These are phyloP conservation scores for Backusella macrospora DNA, from an alignment of 192 early-diverging fungal genomes.

Conservation along the genomic window DNA sequence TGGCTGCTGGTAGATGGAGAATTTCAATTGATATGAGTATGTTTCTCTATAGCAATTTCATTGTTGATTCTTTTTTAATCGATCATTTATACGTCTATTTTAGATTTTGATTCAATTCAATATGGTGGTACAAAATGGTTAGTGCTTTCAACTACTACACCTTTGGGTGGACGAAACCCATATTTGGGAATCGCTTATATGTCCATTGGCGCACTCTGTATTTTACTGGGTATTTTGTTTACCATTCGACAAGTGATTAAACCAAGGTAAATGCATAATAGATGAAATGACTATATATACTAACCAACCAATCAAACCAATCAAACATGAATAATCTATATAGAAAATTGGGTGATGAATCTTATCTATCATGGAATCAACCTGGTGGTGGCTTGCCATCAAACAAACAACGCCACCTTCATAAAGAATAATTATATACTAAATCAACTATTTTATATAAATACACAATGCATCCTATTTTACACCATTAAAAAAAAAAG, in stretches of 20 bases:
- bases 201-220: conserved; percentile 82
- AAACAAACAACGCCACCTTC: background rate
- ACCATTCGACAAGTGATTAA: conserved; percentile 85
- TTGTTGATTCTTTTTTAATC: background rate
- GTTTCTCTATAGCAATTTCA: background rate
- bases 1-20: conserved; percentile 70
- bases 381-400: conserved; percentile 19
- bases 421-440: conserved; percentile 13
- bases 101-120: conserved; percentile 77
- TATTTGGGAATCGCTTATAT: conserved; percentile 94
- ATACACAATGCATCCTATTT: background rate
- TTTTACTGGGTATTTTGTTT: conserved; percentile 83
- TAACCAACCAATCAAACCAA: too few relatives aligned
- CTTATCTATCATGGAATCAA: conserved; percentile 32
- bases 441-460: background rate
- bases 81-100: too few relatives aligned
- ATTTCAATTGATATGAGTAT: conserved; percentile 74
- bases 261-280: conserved; percentile 58
- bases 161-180: conserved; percentile 93
- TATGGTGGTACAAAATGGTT: conserved; percentile 93
- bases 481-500: too few relatives aligned
- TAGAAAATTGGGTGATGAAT: conserved; percentile 29
- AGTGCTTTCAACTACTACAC: conserved; percentile 91
- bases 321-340: background rate
- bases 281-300: background rate